Conservation (phyloP, 2,329 filamentous ascomycete genomes). For the Talaromyces marneffei region DNA sequence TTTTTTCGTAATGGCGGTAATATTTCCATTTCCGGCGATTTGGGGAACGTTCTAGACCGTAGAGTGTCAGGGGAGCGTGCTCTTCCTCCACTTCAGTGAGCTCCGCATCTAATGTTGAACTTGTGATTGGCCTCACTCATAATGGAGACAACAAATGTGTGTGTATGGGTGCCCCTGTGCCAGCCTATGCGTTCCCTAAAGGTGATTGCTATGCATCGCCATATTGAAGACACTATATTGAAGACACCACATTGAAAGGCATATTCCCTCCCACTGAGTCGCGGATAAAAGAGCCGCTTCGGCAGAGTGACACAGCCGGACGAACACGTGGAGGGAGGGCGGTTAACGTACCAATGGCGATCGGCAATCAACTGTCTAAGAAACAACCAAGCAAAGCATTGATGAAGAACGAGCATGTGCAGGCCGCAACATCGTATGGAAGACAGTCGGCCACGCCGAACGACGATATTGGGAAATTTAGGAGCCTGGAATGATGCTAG, state of each 20-base stretch:
- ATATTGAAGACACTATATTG: no score
- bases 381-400: background rate
- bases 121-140: background rate
- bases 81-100: no score
- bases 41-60: background rate
- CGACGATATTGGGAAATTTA: background rate
- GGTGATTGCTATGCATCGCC: background rate
- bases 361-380: background rate
- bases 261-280: background rate
- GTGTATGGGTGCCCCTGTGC: no score
- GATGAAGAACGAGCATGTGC: background rate
- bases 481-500: background rate
- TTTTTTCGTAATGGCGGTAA: background rate
- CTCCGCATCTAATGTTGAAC: background rate
- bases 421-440: no score
- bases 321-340: slow-evolving; percentile 6
- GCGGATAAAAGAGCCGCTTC: background rate
- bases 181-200: background rate
- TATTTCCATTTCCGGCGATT: slow-evolving; percentile 10
- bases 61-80: background rate
- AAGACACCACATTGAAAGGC: no score
- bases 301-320: background rate
- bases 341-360: background rate
- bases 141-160: no score
- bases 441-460: background rate